These are phyloP conservation scores for Ustilago cynodontis DNA, from an alignment of 1,284 basidiomycete species.

Conservation along the genomic window DNA sequence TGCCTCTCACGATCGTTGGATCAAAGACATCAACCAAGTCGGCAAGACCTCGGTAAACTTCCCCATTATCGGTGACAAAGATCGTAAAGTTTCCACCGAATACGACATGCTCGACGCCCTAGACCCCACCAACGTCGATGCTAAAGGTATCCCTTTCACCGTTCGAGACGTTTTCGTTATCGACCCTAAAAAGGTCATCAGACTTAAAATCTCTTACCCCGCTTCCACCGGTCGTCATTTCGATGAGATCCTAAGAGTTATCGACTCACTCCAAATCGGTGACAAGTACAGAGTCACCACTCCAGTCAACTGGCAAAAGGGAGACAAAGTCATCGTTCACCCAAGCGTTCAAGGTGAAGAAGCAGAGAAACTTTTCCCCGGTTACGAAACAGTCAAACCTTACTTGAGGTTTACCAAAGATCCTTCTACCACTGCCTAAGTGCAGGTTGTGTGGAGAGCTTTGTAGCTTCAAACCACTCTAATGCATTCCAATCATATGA, in stretches of 20 bases:
- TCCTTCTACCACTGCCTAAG: constrained; percentile 45
- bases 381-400: constrained; percentile 73
- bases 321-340: constrained; percentile 94
- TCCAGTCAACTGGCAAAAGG: constrained; percentile 94
- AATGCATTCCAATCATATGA: too few relatives aligned
- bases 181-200: constrained; percentile 71
- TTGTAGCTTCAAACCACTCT: neutral
- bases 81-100: constrained; percentile 75
- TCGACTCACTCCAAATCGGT: constrained; percentile 90
- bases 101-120: constrained; percentile 97
- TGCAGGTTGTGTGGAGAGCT: neutral
- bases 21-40: constrained; percentile 84
- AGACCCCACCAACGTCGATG: constrained; percentile 93
- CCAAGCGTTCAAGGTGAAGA: constrained; percentile 87
- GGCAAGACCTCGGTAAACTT: constrained; percentile 82
- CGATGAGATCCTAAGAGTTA: constrained; percentile 85
- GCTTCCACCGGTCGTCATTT: constrained; percentile 74
- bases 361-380: constrained; percentile 87
- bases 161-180: constrained; percentile 69
- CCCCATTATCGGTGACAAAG: constrained; percentile 95
- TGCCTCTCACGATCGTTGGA: constrained; percentile 84
- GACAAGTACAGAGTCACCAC: constrained; percentile 75
- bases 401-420: constrained; percentile 73
- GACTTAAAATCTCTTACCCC: constrained; percentile 85
- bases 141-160: constrained; percentile 82